A percentile compares a stretch with the other conserved stretches of the same genome.
These are phyloP conservation scores for Helicostylum pulchrum DNA, from an alignment of 192 early-diverging fungal genomes.

Conservation along the genomic window DNA sequence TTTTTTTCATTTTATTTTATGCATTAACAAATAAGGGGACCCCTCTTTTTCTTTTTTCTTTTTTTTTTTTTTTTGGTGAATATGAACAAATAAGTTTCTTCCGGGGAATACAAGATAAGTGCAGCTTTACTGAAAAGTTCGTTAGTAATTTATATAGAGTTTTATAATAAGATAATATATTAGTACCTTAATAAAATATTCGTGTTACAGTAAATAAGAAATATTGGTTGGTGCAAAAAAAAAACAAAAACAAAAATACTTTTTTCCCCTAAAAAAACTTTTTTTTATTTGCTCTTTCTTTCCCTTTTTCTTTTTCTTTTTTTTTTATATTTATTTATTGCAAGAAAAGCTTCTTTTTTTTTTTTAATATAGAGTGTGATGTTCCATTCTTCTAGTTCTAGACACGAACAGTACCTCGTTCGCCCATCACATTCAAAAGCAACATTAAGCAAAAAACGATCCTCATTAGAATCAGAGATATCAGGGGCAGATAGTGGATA, in stretches of 20 bases:
- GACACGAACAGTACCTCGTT: slow-evolving; percentile 27
- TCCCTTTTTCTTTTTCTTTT: not conserved
- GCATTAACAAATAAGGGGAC: too few relatives aligned
- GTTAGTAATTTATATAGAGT: too few relatives aligned
- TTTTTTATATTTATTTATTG: not conserved
- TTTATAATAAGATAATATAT: too few relatives aligned
- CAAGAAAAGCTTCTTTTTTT: too few relatives aligned
- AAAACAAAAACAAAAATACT: too few relatives aligned
- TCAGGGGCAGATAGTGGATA: slow-evolving; percentile 35
- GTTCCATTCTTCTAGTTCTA: slow-evolving; percentile 26
- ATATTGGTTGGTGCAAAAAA: slow-evolving; percentile 12
- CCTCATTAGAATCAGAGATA: slow-evolving; percentile 23
- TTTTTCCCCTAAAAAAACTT: not conserved
- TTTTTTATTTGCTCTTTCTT: slow-evolving; percentile 6
- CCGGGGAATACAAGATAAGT: too few relatives aligned
- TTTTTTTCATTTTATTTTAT: too few relatives aligned
- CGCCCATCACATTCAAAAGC: slow-evolving; percentile 1
- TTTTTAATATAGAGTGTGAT: not conserved
- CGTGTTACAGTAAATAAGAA: not conserved
- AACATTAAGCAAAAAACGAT: slow-evolving; percentile 9
- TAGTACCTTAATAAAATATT: too few relatives aligned
- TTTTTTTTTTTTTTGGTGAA: too few relatives aligned
- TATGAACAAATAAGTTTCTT: too few relatives aligned
- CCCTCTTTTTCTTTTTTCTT: too few relatives aligned
- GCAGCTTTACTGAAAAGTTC: too few relatives aligned